Evolutionary conservation across 371 early-diverging fungal species (phyloP).

Genomic region (Syncephalastrum monosporum): DNA sequence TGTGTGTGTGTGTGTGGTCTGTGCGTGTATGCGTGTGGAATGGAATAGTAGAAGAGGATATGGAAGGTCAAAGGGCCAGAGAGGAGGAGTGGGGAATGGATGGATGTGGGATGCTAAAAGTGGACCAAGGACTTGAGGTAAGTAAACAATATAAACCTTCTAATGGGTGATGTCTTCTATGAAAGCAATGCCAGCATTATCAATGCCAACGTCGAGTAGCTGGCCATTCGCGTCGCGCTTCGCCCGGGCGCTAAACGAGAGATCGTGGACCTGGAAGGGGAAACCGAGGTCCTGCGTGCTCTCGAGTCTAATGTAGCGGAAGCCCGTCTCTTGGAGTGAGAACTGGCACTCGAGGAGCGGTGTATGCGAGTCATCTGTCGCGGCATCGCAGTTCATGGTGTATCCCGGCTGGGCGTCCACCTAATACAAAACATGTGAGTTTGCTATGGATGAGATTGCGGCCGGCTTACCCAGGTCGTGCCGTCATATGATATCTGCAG

Average conservation of each 20-base stretch:
- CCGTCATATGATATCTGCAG: slow-evolving; percentile 50
- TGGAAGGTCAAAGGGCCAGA: too few species aligned
- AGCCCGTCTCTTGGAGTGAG: slow-evolving; percentile 40
- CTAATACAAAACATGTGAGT: slow-evolving; percentile 10
- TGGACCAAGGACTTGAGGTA: too few species aligned
- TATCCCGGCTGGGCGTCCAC: slow-evolving; percentile 23
- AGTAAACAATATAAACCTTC: too few species aligned
- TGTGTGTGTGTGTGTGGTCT: too few species aligned
- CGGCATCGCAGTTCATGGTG: slow-evolving; percentile 7
- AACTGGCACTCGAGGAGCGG: slow-evolving; percentile 37
- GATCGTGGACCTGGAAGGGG: slow-evolving; percentile 39
- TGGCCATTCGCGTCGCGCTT: slow-evolving; percentile 39
- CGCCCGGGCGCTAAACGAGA: slow-evolving; percentile 43
- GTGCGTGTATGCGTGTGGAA: too few species aligned
- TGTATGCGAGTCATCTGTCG: neutral
- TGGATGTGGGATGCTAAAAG: too few species aligned
- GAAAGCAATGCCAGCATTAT: slow-evolving; percentile 19
- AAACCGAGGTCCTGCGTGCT: slow-evolving; percentile 37
- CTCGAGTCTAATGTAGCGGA: slow-evolving; percentile 47
- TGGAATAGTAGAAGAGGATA: too few species aligned
- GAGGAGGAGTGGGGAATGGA: too few species aligned
- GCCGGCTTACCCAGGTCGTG: slow-evolving; percentile 36
- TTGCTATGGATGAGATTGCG: neutral
- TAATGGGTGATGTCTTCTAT: too few species aligned
- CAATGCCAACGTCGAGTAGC: slow-evolving; percentile 27